Conservation (phyloP, 768 basidiomycete species). For the Clathrus columnatus region DNA sequence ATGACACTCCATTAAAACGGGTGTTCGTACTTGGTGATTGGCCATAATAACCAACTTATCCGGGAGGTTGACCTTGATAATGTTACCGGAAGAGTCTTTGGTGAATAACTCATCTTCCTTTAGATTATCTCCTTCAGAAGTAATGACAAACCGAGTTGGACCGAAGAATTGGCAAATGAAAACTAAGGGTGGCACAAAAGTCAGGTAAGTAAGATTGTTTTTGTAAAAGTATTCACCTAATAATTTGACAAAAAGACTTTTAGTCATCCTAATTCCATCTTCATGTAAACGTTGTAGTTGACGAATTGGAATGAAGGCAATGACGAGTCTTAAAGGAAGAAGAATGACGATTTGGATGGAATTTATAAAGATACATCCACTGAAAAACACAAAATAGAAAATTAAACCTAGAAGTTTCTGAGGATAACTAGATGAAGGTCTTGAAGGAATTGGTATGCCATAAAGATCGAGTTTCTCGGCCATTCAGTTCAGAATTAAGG, state of each 20-base stretch:
- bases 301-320: conserved; percentile 39
- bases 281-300: conserved; percentile 51
- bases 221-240: conserved; percentile 56
- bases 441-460: conserved; percentile 24
- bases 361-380: conserved; percentile 63
- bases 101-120: conserved; percentile 40
- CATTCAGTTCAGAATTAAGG: too few relatives aligned
- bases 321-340: conserved; percentile 47
- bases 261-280: conserved; percentile 67
- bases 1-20: not conserved
- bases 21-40: conserved; percentile 75
- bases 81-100: conserved; percentile 46
- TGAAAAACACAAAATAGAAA: conserved; percentile 50
- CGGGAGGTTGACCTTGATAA: conserved; percentile 60
- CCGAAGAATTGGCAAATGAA: conserved; percentile 77
- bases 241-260: conserved; percentile 71
- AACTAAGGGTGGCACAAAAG: conserved; percentile 33
- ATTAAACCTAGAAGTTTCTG: conserved; percentile 27
- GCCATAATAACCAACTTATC: conserved; percentile 76
- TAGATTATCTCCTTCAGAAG: conserved; percentile 66
- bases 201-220: not conserved
- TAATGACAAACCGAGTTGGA: conserved; percentile 61
- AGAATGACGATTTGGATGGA: conserved; percentile 64
- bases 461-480: conserved; percentile 16
- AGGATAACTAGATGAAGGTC: conserved; percentile 20